Percentiles rank a stretch among this genome's conserved stretches.
Evolutionary conservation across 371 early-diverging fungal genomes (phyloP).

Genomic region (Circinella minor): DNA sequence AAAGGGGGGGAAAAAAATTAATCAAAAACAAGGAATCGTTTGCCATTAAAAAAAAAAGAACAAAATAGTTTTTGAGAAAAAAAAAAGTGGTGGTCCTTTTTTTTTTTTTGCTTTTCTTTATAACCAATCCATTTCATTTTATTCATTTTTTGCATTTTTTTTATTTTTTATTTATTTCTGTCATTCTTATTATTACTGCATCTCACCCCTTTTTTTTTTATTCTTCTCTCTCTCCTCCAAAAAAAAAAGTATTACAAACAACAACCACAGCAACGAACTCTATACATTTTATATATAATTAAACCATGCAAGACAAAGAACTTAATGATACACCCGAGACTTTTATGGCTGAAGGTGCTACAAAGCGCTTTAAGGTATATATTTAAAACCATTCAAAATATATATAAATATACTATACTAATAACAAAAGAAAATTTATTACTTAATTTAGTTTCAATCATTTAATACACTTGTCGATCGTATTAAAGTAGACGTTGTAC

Average conservation of each 20-base stretch:
- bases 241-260: too few relatives aligned
- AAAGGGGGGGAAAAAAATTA: too few relatives aligned
- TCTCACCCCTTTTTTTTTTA: too few relatives aligned
- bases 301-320: slow-evolving; percentile 7
- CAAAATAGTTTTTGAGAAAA: too few relatives aligned
- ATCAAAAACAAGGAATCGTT: background rate
- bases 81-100: background rate
- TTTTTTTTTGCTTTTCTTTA: background rate
- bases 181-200: too few relatives aligned
- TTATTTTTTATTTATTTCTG: background rate
- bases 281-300: background rate
- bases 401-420: too few relatives aligned
- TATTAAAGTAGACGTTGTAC: slow-evolving; percentile 79
- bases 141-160: background rate
- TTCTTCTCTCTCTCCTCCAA: too few relatives aligned
- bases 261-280: too few relatives aligned
- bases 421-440: too few relatives aligned
- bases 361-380: slow-evolving; percentile 2
- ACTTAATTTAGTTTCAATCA: slow-evolving; percentile 68
- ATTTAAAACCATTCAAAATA: background rate
- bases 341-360: background rate
- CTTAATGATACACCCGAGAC: slow-evolving; percentile 8
- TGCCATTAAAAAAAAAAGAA: background rate
- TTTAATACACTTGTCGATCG: slow-evolving; percentile 80
- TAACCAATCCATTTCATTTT: background rate